Evolutionary conservation across 441 rosid species (phyloP), one percentile per base, ranked within the genome.

Genomic region (Adansonia gregorii): DNA sequence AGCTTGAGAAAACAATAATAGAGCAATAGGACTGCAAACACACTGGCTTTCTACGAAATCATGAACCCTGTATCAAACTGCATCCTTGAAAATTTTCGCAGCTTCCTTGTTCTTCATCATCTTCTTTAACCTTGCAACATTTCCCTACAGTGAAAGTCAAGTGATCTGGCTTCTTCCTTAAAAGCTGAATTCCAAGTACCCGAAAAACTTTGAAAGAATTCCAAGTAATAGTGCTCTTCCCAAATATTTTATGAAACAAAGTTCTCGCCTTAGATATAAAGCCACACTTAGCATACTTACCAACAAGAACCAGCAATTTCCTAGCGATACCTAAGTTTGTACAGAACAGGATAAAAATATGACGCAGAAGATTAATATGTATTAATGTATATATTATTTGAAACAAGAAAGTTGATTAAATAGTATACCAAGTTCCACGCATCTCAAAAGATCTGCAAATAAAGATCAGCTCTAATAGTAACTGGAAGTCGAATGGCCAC

Each of bases 191-290:
- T 91, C 92, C 24, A 97, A 95, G 31, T 84, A 89, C 75, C 88
- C 93, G 55, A 94, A 94, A 58, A 94, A 91, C 94, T 92, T 92
- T 3, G 35, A 27, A 27, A 27, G 94, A 91, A 82, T 95, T 95
- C 93, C 93, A 95, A 60, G 96, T 90, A 54, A 87, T 91, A 0
- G 89, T 83, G 71, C 84, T 91, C 82, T 84, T 90, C 76, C 85
- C 88, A 31, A 81, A 46, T 84, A 86, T 87, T 59, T 82, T 86
- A 65, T 6, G 22, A 71, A 94, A 94, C 83, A 91, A 75, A 19
- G 80, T 78, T 85, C 84, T 80, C 5, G 95, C 97, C 76, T 88
- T 87, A 8, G 86, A 79, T 66, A 89, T 81, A 80, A 77, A 74
- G 55, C 94, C 93, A 69, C 93, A 89, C 84, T 94, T 93, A 20